Evolutionary conservation across 768 basidiomycete genomes (phyloP).

Genomic region (Termitomyces sp.): DNA sequence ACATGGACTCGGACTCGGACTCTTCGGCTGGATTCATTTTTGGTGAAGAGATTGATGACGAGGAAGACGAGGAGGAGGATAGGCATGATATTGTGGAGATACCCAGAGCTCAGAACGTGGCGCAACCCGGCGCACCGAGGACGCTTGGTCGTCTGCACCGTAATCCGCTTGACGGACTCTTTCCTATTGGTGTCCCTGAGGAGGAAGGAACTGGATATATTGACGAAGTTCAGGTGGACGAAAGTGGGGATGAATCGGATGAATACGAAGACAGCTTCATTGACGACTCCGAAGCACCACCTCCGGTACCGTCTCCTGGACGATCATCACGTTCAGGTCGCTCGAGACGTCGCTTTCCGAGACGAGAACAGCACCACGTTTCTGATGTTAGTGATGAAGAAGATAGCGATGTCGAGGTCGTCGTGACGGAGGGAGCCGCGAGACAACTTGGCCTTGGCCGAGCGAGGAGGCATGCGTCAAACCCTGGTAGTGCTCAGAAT

Average conservation of each 20-base stretch:
- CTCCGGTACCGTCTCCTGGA: background rate
- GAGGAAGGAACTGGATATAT: constrained; percentile 10
- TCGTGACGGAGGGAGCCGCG: constrained; percentile 4
- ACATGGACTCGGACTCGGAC: constrained; percentile 1
- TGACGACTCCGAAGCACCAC: constrained; percentile 39
- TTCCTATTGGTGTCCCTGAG: constrained; percentile 16
- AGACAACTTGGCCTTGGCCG: background rate
- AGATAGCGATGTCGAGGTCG: constrained; percentile 5
- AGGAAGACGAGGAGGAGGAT: background rate
- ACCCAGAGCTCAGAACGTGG: background rate
- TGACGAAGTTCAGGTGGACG: constrained; percentile 17
- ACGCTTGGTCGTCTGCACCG: background rate
- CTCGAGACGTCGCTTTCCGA: background rate
- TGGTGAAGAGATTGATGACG: constrained; percentile 1
- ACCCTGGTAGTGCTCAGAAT: background rate
- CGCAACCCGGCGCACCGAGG: background rate
- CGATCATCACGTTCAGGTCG: background rate
- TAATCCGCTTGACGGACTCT: background rate
- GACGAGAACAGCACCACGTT: background rate
- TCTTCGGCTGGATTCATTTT: background rate
- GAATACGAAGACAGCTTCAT: constrained; percentile 58
- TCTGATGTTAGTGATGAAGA: background rate
- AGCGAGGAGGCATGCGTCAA: background rate
- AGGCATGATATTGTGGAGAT: background rate
- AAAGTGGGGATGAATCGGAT: constrained; percentile 30